Conservation (phyloP, 768 basidiomycete genomes). For the Tylopilus plumbeoviolaceoides region DNA sequence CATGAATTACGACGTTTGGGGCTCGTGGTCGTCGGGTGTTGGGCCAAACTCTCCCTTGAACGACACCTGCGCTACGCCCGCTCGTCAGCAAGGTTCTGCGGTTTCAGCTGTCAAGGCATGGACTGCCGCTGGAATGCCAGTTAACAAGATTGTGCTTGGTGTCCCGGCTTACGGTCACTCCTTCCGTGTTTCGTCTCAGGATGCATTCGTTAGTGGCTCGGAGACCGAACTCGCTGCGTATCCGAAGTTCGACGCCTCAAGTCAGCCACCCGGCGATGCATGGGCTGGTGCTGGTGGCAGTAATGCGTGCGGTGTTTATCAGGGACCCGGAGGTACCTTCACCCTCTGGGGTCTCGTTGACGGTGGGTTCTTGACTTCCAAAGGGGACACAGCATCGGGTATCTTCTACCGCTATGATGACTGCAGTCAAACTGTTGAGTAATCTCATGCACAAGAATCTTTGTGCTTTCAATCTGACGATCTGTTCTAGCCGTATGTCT, state of each 20-base stretch:
- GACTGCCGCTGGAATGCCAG: conserved; percentile 73
- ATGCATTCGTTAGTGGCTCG: conserved; percentile 37
- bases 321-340: conserved; percentile 50
- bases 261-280: conserved; percentile 47
- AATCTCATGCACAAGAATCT: conserved; percentile 16
- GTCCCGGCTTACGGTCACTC: conserved; percentile 82
- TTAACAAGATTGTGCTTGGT: conserved; percentile 65
- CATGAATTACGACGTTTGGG: conserved; percentile 42
- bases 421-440: conserved; percentile 70
- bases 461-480: too few relatives aligned
- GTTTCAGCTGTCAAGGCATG: conserved; percentile 67
- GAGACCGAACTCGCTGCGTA: conserved; percentile 39
- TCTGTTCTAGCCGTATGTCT: too few relatives aligned
- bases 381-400: conserved; percentile 20
- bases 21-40: conserved; percentile 46
- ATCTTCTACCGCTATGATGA: conserved; percentile 56
- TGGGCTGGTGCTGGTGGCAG: conserved; percentile 48
- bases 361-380: conserved; percentile 1
- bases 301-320: conserved; percentile 51
- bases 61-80: conserved; percentile 63
- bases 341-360: conserved; percentile 59
- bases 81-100: conserved; percentile 68
- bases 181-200: conserved; percentile 39
- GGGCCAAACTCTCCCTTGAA: conserved; percentile 83
- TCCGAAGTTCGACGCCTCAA: conserved; percentile 44